phyloP scores from a whole-genome alignment of 1,284 basidiomycete species.

The Austroboletus niveus region DNA sequence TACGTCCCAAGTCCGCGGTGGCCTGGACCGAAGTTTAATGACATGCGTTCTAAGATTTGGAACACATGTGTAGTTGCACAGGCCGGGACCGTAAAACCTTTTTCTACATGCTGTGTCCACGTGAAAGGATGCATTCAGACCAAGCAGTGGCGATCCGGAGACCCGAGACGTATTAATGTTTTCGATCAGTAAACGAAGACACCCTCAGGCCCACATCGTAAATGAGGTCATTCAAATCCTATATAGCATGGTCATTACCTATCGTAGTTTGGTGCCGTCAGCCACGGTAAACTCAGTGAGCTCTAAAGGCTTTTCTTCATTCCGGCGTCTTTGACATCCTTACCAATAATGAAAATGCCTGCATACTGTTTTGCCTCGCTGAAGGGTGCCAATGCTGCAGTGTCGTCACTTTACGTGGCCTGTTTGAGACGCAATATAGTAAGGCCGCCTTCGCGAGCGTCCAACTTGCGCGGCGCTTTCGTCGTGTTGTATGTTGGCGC shows the following conservation, averaged over 20 bases:
- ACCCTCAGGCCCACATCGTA: constrained; percentile 1
- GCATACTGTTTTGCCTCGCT: constrained; percentile 1
- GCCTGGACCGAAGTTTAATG: background rate
- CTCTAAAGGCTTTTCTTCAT: background rate
- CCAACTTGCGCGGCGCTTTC: constrained; percentile 10
- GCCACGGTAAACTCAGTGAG: background rate
- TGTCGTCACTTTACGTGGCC: constrained; percentile 13
- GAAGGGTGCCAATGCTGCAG: constrained; percentile 4
- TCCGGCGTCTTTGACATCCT: constrained; percentile 8
- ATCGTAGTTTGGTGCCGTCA: constrained; percentile 2
- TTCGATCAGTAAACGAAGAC: constrained; percentile 18
- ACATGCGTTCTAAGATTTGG: too few relatives aligned
- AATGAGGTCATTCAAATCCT: constrained; percentile 15
- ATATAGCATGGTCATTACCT: constrained; percentile 6
- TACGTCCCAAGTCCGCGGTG: constrained; percentile 23
- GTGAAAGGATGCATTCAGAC: constrained; percentile 2
- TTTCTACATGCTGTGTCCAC: constrained; percentile 12
- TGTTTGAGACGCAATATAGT: constrained; percentile 2
- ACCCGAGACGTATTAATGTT: constrained; percentile 6
- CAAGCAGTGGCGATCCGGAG: constrained; percentile 16
- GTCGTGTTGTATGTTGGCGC: constrained; percentile 13
- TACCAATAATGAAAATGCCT: constrained; percentile 10
- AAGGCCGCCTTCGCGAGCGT: constrained; percentile 9
- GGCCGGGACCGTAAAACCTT: constrained; percentile 16
- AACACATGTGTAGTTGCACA: background rate